Conservation (phyloP, 805 yeast species). For the Blastobotrys peoriensis region DNA sequence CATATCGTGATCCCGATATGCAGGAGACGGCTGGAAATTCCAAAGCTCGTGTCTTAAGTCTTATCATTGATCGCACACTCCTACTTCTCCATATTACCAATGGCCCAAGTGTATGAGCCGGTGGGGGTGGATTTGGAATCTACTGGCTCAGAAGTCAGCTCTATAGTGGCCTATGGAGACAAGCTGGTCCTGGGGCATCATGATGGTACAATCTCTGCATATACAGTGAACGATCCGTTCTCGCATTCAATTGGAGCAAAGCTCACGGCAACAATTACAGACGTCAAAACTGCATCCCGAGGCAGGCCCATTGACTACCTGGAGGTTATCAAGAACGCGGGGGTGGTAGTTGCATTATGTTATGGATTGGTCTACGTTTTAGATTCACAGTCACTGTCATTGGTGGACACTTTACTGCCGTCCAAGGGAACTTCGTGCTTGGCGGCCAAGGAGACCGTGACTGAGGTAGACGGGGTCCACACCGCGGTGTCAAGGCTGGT, state of each 20-base stretch:
- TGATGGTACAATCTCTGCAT: conserved; percentile 25
- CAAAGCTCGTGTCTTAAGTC: no score
- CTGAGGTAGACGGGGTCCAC: conserved; percentile 12
- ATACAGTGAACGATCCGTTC: conserved; percentile 21
- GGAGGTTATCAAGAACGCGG: conserved; percentile 29
- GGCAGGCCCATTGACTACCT: conserved; percentile 29
- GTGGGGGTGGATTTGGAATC: background rate
- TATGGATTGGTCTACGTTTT: conserved; percentile 30
- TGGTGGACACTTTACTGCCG: conserved; percentile 30
- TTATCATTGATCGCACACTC: no score
- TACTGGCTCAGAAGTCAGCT: conserved; percentile 6
- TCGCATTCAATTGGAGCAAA: conserved; percentile 5
- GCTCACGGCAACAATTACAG: conserved; percentile 14
- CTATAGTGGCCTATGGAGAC: conserved; percentile 22
- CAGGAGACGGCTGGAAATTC: no score
- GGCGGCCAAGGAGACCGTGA: conserved; percentile 17
- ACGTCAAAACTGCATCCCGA: conserved; percentile 19
- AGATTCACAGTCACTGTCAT: conserved; percentile 27
- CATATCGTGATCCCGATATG: no score
- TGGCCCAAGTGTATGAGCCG: conserved; percentile 1
- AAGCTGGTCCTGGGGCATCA: conserved; percentile 25
- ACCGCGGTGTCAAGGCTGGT: conserved; percentile 25
- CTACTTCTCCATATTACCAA: no score
- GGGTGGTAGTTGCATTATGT: conserved; percentile 29
- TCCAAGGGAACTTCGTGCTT: conserved; percentile 32